phyloP scores from a whole-genome alignment of 2,329 filamentous ascomycete species.

The Verticillium klebahnii region DNA sequence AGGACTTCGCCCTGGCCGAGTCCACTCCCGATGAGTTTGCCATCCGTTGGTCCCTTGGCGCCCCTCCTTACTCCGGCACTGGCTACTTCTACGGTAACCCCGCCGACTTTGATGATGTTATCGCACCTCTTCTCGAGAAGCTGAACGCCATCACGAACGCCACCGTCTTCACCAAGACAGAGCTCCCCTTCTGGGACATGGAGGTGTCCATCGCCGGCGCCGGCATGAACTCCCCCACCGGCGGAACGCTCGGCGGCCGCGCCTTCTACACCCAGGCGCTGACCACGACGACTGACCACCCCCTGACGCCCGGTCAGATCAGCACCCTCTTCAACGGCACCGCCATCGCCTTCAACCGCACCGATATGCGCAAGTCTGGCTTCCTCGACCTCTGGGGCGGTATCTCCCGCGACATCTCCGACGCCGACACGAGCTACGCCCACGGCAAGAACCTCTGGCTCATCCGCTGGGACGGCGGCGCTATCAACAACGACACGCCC shows the following conservation, averaged over 20 bases:
- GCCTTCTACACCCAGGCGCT: constrained; percentile 11
- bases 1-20: constrained; percentile 10
- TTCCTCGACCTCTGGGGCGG: constrained; percentile 14
- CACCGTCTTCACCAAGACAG: constrained; percentile 6
- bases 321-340: constrained; percentile 9
- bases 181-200: constrained; percentile 12
- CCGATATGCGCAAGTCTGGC: constrained; percentile 9
- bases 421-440: constrained; percentile 27
- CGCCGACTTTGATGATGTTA: constrained; percentile 5
- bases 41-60: constrained; percentile 9
- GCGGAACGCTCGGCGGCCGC: constrained; percentile 8
- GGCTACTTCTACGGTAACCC: constrained; percentile 14
- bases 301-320: constrained; percentile 9
- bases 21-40: constrained; percentile 10
- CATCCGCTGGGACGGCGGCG: constrained; percentile 16
- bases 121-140: constrained; percentile 5
- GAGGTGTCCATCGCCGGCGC: constrained; percentile 10
- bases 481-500: constrained; percentile 33
- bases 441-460: constrained; percentile 37
- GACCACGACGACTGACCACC: constrained; percentile 10
- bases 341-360: constrained; percentile 9
- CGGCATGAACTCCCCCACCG: constrained; percentile 11
- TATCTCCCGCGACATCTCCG: constrained; percentile 25
- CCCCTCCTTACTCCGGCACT: constrained; percentile 1
- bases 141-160: constrained; percentile 6